A percentile compares a stretch with the other conserved stretches of the same genome.
phyloP scores from a whole-genome alignment of 2,329 filamentous ascomycete genomes.

The Amesomyces nigricolor region DNA sequence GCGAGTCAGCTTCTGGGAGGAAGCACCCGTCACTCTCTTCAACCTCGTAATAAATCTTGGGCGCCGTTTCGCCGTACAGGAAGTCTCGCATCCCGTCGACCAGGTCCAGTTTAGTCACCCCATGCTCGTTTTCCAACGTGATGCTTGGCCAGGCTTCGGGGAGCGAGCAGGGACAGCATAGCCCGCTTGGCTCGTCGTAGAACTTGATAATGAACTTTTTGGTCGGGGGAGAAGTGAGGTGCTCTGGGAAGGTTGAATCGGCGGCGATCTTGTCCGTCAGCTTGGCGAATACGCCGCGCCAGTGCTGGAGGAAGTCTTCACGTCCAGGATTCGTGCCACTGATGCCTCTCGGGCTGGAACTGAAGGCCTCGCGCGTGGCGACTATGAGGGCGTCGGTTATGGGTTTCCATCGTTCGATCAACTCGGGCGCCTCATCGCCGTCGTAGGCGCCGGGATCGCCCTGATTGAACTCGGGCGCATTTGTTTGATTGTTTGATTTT shows the following conservation, averaged over 20 bases:
- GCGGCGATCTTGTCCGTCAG: neutral
- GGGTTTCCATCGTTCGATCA: neutral
- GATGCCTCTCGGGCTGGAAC: neutral
- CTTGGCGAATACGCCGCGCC: neutral
- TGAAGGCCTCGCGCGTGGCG: neutral
- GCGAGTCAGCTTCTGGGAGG: too few relatives aligned
- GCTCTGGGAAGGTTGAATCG: neutral
- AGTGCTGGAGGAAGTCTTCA: neutral
- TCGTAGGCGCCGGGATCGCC: neutral
- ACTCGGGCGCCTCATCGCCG: too few relatives aligned
- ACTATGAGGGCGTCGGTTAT: neutral
- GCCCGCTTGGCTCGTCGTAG: neutral
- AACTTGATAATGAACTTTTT: slow-evolving; percentile 1
- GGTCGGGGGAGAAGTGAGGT: neutral
- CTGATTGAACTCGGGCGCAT: neutral
- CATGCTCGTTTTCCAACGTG: neutral
- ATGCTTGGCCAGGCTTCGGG: slow-evolving; percentile 1
- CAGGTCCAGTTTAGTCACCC: slow-evolving; percentile 3
- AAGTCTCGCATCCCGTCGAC: slow-evolving; percentile 1
- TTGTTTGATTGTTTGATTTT: too few relatives aligned
- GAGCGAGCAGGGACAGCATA: slow-evolving; percentile 2
- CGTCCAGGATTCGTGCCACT: neutral
- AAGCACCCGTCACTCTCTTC: neutral
- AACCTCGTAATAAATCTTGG: neutral
- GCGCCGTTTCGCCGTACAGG: neutral